Evolutionary conservation across 495 filamentous ascomycete genomes (phyloP), one percentile per base, ranked within the genome.

Genomic region (Chaetomidium leptoderma): DNA sequence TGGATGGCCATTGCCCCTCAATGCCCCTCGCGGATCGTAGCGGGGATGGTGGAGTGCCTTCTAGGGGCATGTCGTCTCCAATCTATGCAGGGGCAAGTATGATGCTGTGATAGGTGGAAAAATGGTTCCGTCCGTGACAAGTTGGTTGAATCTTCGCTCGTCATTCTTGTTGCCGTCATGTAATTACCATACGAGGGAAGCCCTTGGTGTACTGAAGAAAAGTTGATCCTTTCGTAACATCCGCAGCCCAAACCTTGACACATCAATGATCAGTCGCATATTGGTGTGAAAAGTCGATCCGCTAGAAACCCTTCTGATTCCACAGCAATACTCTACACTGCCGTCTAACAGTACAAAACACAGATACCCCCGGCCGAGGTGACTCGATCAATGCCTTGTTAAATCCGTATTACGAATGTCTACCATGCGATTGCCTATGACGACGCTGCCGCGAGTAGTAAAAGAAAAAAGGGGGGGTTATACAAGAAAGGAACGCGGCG

Each of bases 401-500:
- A 19, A 54, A 50, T 23, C 59, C 27, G 17, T 58, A 62, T 62
- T 62, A 64, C 51, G 27, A 67, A 61, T 39, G 60, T 68, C 56
- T 66, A 63, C 55, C 40, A 52, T 47, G 55, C 37, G 40, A 52
- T 37, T 53, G 53, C 57, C 59, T 61, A 61, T 45, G 29, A 37
- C 24, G 50, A 70, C 63, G 65, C 67, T 56, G 37, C 39, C 59
- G 62, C 55, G 53, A 55, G 59, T 48, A 59, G 55, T 56, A 53
- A 54, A 30, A 35, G 30, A 29, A 40, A 54, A 60, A n/a, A n/a
- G n/a, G n/a, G n/a, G 52, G n/a, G 19, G 33, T 36, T 57, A 29
- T 55, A 62, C 55, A 63, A 45, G 10, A 58, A 59, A 44, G 49
- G 27, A 40, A 62, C 29, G 43, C 2, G 19, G 23, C 30, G 11